phyloP scores from a whole-genome alignment of 73 alveolate species.

The Paramecium biaurelia region DNA sequence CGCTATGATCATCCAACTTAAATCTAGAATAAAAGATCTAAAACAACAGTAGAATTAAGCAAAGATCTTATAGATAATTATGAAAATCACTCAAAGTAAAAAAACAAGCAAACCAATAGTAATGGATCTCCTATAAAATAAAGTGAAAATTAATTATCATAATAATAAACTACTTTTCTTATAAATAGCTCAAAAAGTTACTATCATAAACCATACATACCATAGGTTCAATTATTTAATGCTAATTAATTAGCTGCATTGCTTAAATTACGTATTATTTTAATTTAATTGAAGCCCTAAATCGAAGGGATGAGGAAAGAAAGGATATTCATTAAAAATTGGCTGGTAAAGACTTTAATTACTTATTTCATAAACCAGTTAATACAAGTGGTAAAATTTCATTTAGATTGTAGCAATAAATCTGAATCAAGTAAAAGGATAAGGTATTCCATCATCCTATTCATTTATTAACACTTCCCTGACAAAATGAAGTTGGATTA shows the following conservation, averaged over 20 bases:
- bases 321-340: not conserved
- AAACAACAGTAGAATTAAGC: not conserved
- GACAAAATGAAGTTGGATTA: not conserved
- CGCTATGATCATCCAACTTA: not conserved
- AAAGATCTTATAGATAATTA: not conserved
- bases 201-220: not conserved
- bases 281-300: not conserved
- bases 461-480: not conserved
- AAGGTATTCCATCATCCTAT: not conserved
- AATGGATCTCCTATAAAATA: not conserved
- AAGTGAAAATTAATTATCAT: not conserved
- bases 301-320: not conserved
- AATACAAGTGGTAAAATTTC: not conserved
- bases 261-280: not conserved
- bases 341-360: not conserved
- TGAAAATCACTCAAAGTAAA: not conserved
- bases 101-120: not conserved
- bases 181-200: not conserved
- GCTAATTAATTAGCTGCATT: not conserved
- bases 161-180: not conserved
- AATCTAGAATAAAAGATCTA: not conserved
- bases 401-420: not conserved
- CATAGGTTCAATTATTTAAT: not conserved
- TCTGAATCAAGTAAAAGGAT: not conserved
- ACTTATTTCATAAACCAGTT: not conserved